phyloP scores from a whole-genome alignment of 768 basidiomycete genomes.

The Gyrodon lividus region DNA sequence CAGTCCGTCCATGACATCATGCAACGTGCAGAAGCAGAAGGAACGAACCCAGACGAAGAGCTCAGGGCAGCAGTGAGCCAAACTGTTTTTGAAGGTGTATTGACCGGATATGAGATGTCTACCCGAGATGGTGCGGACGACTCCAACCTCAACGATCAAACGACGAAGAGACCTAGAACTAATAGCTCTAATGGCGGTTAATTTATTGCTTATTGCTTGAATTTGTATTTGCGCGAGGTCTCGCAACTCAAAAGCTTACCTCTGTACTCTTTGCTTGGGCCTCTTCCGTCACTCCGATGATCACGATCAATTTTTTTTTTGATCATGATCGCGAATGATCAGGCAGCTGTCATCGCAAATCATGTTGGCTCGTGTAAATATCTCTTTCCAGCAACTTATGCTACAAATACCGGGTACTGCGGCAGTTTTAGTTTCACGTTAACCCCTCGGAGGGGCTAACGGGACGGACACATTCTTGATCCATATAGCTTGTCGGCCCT shows the following conservation, averaged over 20 bases:
- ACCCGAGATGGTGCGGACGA: slow-evolving; percentile 11
- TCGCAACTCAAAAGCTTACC: slow-evolving; percentile 5
- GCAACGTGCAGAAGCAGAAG: slow-evolving; percentile 53
- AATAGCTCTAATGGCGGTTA: slow-evolving; percentile 17
- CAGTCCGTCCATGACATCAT: slow-evolving; percentile 66
- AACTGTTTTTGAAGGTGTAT: slow-evolving; percentile 66
- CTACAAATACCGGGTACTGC: neutral
- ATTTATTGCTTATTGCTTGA: neutral
- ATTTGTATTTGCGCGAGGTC: neutral
- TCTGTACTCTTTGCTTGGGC: neutral
- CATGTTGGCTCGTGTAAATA: slow-evolving; percentile 4
- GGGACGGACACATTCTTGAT: slow-evolving; percentile 11
- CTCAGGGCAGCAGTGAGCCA: slow-evolving; percentile 58
- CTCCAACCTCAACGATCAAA: slow-evolving; percentile 8
- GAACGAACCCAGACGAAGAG: slow-evolving; percentile 65
- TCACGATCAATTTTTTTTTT: slow-evolving; percentile 25
- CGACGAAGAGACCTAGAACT: slow-evolving; percentile 25
- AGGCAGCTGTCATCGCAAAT: slow-evolving; percentile 24
- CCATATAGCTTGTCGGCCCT: no score
- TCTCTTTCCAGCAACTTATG: slow-evolving; percentile 3
- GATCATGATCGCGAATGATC: slow-evolving; percentile 38
- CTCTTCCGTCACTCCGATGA: slow-evolving; percentile 14
- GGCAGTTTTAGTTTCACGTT: neutral
- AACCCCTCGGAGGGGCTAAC: slow-evolving; percentile 15
- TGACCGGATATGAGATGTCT: slow-evolving; percentile 57